Base-by-base conservation (phyloP, 2,329 filamentous ascomycete species). In the Alternaria gaisen region DNA sequence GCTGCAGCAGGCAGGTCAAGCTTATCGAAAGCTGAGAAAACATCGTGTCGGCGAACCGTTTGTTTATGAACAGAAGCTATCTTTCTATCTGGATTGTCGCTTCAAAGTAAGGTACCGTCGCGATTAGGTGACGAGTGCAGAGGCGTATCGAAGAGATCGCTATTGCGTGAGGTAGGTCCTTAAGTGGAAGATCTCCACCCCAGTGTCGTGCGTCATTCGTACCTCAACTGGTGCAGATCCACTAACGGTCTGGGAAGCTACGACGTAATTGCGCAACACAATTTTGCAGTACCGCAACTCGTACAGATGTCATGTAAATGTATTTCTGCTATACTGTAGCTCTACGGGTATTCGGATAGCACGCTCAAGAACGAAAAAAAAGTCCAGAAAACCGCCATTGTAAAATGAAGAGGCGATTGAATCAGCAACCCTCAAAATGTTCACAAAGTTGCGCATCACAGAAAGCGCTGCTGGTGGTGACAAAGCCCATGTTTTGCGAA, bases 401-500 rank as follows among this genome's bases (percentile, higher is more conserved):
- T 14, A 38, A n/a, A 43, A 30, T 10, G 32, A 5, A 9, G n/a
- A n/a, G 18, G 36, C 32, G 4, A 16, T 28, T 16, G 26, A 51
- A 9, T 58, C 40, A 60, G 16, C 34, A 50, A 14, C 52, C 41
- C 18, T 48, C 42, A n/a, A 36, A 34, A 42, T 46, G 58, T 18
- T 64, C 56, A 53, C 20, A 61, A 10, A 70, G 48, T 32, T 64
- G 54, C 12, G 73, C 69, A 14, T 70, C 65, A 47, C 66, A 73
- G 26, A 74, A 79, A 8, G 73, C 68, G 43, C 69, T 64, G 61
- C 79, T 80, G 56, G 73, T 75, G 2, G 77, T 78, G 7, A 81
- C 79, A 58, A 81, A 81, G 22, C 79, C 79, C 75, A 81, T 79
- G 65, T 81, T 81, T 18, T 75, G 80, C 8, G 77, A 74, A 43